A percentile compares a stretch with the other conserved stretches of the same genome.
phyloP scores from a whole-genome alignment of 352 stramenopile genomes.

The Blastocystis sp. region DNA sequence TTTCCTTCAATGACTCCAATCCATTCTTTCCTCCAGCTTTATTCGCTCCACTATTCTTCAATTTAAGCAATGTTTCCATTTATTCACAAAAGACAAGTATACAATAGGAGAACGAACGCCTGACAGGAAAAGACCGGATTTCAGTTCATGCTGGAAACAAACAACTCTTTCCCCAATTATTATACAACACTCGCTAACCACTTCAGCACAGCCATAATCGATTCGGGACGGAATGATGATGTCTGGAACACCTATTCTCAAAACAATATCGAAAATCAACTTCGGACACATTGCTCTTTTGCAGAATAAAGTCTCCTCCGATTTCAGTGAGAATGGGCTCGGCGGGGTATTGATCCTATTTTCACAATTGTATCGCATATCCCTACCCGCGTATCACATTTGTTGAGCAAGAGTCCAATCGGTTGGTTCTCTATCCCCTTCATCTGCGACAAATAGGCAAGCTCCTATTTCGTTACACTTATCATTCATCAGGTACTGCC shows the following conservation, averaged over 20 bases:
- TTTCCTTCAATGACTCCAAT: neutral
- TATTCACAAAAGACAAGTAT: no score
- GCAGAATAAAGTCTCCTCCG: neutral
- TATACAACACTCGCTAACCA: constrained; percentile 29
- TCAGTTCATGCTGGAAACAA: neutral
- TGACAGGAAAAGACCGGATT: neutral
- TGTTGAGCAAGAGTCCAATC: constrained; percentile 48
- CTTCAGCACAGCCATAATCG: neutral
- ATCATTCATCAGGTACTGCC: neutral
- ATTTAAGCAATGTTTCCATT: constrained; percentile 5
- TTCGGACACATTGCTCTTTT: neutral
- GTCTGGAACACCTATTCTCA: constrained; percentile 51
- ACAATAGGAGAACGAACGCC: no score
- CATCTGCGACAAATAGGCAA: neutral
- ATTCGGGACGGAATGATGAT: neutral
- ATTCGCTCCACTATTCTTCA: neutral
- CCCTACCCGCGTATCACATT: constrained; percentile 10
- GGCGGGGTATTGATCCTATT: neutral
- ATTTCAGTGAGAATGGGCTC: neutral
- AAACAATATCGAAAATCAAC: neutral
- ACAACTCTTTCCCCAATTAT: neutral
- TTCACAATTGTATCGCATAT: neutral
- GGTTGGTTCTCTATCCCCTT: neutral
- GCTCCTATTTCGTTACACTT: neutral
- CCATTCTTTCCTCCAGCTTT: neutral